phyloP scores from a whole-genome alignment of 1,284 basidiomycete genomes.

The Phellopilus nigrolimitatus region DNA sequence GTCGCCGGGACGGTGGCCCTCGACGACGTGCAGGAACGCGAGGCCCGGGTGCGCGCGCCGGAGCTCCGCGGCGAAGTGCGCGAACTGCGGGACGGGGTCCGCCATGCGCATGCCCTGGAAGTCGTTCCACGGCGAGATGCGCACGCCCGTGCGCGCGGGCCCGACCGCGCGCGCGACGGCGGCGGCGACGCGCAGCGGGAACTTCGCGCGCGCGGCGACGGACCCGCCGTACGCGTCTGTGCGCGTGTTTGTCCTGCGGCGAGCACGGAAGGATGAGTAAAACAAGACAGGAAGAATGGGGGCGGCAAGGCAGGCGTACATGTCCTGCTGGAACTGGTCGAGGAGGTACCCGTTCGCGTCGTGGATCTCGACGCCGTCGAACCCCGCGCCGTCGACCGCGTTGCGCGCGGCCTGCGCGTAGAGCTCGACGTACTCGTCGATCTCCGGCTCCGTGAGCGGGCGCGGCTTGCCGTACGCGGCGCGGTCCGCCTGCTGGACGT shows the following conservation, averaged over 20 bases:
- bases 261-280: background rate
- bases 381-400: slow-evolving; percentile 29
- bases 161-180: slow-evolving; percentile 20
- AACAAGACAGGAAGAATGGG: background rate
- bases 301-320: background rate
- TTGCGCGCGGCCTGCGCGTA: slow-evolving; percentile 28
- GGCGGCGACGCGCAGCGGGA: slow-evolving; percentile 28
- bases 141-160: slow-evolving; percentile 30
- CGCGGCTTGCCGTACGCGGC: slow-evolving; percentile 23
- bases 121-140: slow-evolving; percentile 34
- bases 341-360: slow-evolving; percentile 21
- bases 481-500: slow-evolving; percentile 32
- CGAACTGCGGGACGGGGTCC: slow-evolving; percentile 39
- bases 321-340: slow-evolving; percentile 23
- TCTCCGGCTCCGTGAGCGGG: slow-evolving; percentile 35
- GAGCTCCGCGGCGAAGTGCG: slow-evolving; percentile 32
- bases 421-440: slow-evolving; percentile 29
- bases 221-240: background rate
- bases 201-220: background rate
- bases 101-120: slow-evolving; percentile 31
- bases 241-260: background rate
- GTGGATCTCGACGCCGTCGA: slow-evolving; percentile 29
- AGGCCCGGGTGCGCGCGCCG: slow-evolving; percentile 38
- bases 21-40: slow-evolving; percentile 55
- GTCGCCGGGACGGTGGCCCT: slow-evolving; percentile 28